Conservation (phyloP, 139 green algal species). For the Coelastrella sp. region DNA sequence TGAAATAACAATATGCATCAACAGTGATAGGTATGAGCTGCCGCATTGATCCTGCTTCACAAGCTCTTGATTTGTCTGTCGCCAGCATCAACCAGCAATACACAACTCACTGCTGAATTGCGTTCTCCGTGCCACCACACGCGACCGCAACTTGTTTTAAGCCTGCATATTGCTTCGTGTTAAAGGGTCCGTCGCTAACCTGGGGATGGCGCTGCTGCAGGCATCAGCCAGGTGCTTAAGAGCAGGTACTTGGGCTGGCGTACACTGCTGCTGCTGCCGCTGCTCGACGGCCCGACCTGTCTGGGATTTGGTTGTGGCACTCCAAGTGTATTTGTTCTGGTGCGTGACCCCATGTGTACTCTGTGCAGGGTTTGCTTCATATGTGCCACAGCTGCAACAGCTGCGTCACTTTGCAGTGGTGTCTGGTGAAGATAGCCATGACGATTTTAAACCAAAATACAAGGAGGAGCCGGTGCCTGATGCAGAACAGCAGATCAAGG, state of each 20-base stretch:
- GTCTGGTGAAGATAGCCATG: slow-evolving; percentile 74
- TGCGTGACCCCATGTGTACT: neutral
- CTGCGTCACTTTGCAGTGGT: slow-evolving; percentile 32
- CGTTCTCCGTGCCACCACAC: neutral
- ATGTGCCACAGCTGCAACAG: slow-evolving; percentile 35
- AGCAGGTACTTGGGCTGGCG: neutral
- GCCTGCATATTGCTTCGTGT: neutral
- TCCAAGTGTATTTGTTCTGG: no score
- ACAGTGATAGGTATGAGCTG: no score
- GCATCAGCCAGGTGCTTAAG: slow-evolving; percentile 3
- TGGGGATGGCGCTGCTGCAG: neutral
- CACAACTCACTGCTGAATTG: neutral
- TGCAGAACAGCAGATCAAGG: slow-evolving; percentile 68
- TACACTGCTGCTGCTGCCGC: neutral
- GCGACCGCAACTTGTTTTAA: neutral
- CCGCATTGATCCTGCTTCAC: neutral
- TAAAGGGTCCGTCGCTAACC: neutral
- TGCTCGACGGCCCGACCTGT: no score
- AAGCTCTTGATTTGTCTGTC: neutral
- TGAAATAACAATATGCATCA: no score
- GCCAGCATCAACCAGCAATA: neutral
- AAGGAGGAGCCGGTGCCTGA: slow-evolving; percentile 50
- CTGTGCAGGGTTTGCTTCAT: neutral
- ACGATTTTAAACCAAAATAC: slow-evolving; percentile 92
- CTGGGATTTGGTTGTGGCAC: no score